These are phyloP conservation scores for Monosporozyma servazzii DNA, from an alignment of 805 yeast genomes.

Conservation along the genomic window DNA sequence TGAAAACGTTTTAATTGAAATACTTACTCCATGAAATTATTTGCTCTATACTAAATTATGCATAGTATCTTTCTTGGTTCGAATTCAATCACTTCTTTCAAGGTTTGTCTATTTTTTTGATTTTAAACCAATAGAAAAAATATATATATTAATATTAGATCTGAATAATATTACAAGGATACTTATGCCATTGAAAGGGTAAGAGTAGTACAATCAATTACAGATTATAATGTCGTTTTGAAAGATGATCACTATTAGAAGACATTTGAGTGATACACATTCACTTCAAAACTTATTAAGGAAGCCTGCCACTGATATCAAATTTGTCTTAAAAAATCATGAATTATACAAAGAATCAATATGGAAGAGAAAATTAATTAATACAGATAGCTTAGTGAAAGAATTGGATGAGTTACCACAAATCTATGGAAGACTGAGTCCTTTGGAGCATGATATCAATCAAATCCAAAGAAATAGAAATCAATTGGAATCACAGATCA, in stretches of 20 bases:
- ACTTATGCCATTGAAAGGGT: background rate
- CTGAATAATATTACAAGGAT: background rate
- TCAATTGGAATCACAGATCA: conserved; percentile 19
- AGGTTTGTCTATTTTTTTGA: too few relatives aligned
- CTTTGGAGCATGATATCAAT: conserved; percentile 17
- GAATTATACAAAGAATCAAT: conserved; percentile 20
- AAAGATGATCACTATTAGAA: background rate
- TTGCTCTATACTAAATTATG: background rate
- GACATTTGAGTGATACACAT: background rate
- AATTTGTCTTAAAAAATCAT: conserved; percentile 12
- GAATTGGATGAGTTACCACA: conserved; percentile 25
- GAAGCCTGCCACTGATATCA: conserved; percentile 26
- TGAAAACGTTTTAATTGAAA: background rate
- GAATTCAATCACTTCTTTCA: too few relatives aligned
- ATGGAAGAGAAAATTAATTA: conserved; percentile 20
- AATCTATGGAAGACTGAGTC: conserved; percentile 18
- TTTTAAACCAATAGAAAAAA: too few relatives aligned
- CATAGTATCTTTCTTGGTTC: too few relatives aligned
- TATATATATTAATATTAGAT: too few relatives aligned
- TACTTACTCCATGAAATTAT: background rate
- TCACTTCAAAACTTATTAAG: conserved; percentile 5
- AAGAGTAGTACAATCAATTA: background rate
- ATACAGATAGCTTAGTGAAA: conserved; percentile 15
- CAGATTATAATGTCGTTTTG: background rate
- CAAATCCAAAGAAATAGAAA: conserved; percentile 26